A percentile compares a stretch with the other conserved stretches of the same genome.
Conservation (phyloP, 768 basidiomycete species). For the Pluteus cervinus region DNA sequence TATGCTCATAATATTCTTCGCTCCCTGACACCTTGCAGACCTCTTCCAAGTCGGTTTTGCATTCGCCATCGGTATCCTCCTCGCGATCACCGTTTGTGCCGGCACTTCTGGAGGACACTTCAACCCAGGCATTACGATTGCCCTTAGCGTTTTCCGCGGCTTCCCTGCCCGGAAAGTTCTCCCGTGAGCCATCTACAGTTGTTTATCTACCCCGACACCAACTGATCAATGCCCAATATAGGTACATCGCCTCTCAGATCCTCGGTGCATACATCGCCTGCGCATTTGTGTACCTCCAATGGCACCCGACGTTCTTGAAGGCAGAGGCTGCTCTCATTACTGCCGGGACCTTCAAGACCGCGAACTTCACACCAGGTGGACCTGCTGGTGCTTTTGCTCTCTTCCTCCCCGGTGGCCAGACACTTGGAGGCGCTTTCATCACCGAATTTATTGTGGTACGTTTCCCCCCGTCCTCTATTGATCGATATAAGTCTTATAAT, state of each 20-base stretch:
- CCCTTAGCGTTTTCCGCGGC: constrained; percentile 8
- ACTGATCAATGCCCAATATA: no score
- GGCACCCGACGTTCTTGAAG: constrained; percentile 5
- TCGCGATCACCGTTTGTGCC: constrained; percentile 9
- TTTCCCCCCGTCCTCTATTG: no score
- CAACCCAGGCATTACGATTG: constrained; percentile 10
- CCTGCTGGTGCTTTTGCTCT: constrained; percentile 14
- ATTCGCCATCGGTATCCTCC: constrained; percentile 9
- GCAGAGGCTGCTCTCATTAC: constrained; percentile 8
- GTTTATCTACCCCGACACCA: no score
- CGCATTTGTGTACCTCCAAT: constrained; percentile 10
- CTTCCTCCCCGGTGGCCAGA: constrained; percentile 11
- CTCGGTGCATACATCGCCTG: constrained; percentile 14
- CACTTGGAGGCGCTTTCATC: constrained; percentile 9
- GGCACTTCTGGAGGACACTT: constrained; percentile 11
- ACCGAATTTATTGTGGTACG: constrained; percentile 11
- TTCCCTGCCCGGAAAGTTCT: constrained; percentile 11
- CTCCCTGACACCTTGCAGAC: no score
- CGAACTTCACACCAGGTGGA: constrained; percentile 9
- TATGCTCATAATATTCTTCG: no score
- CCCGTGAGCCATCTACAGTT: no score
- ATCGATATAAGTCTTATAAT: no score
- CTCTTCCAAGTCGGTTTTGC: constrained; percentile 8
- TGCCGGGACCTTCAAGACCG: constrained; percentile 2
- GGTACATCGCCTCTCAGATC: constrained; percentile 14